A percentile compares a stretch with the other conserved stretches of the same genome.
phyloP scores from a whole-genome alignment of 352 stramenopile genomes.

The Saprolegnia parasitica region DNA sequence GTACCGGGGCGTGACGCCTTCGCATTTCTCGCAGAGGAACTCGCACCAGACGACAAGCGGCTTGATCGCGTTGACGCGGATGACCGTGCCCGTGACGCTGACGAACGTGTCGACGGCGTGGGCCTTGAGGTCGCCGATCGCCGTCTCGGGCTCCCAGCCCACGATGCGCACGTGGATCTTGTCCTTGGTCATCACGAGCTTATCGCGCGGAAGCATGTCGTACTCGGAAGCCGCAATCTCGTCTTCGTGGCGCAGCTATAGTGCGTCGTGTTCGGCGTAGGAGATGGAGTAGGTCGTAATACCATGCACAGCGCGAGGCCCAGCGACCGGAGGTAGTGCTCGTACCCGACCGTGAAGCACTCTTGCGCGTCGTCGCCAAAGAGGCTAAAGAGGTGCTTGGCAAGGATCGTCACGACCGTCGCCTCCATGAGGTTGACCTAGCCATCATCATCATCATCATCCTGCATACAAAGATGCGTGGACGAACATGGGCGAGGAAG shows the following conservation, averaged over 20 bases:
- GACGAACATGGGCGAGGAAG: constrained; percentile 23
- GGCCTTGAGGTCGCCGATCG: constrained; percentile 68
- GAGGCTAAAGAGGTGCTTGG: constrained; percentile 21
- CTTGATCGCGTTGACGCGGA: constrained; percentile 80
- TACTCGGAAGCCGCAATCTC: constrained; percentile 33
- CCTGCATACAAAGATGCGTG: background rate
- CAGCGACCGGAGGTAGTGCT: constrained; percentile 43
- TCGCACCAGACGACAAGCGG: constrained; percentile 80
- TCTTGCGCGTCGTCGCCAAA: constrained; percentile 28
- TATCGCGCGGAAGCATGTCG: constrained; percentile 40
- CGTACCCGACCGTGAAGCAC: constrained; percentile 27
- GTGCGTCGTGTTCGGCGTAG: constrained; percentile 14
- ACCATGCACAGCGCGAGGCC: constrained; percentile 66
- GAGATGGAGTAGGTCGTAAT: background rate
- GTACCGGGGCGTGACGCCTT: constrained; percentile 51
- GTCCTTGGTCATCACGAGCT: constrained; percentile 41
- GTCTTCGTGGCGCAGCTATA: constrained; percentile 49
- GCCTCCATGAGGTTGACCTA: constrained; percentile 21
- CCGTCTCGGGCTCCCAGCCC: constrained; percentile 55
- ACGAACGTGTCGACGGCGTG: constrained; percentile 78
- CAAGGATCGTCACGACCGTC: constrained; percentile 8
- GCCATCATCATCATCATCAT: background rate
- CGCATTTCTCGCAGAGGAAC: constrained; percentile 83
- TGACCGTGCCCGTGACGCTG: constrained; percentile 60
- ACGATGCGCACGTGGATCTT: constrained; percentile 63